Percentiles rank a stretch among this genome's conserved stretches.
phyloP scores from a whole-genome alignment of 176 grass and related monocot species.

The Olyra latifolia region DNA sequence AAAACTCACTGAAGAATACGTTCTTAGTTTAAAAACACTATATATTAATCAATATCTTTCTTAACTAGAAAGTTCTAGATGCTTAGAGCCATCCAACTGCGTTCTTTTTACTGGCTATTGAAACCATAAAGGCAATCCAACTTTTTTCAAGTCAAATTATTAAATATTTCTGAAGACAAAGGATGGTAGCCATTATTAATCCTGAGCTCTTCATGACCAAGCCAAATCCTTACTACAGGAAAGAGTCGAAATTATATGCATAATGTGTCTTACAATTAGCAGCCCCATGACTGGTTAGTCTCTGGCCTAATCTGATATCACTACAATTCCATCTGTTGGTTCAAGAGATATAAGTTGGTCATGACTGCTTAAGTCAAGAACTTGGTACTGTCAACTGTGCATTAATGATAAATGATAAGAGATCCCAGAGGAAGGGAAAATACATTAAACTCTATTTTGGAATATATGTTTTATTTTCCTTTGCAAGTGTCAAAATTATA shows the following conservation, averaged over 20 bases:
- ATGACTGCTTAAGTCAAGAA: conserved; percentile 16
- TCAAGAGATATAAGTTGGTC: background rate
- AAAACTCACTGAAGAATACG: background rate
- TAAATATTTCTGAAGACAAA: conserved; percentile 15
- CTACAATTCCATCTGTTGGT: background rate
- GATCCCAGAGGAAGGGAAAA: background rate
- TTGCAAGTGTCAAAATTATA: background rate
- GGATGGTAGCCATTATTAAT: background rate
- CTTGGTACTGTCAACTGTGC: background rate
- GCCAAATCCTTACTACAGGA: background rate
- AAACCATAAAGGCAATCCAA: conserved; percentile 22
- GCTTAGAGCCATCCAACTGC: background rate
- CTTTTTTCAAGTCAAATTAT: background rate
- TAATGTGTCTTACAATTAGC: background rate
- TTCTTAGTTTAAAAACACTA: background rate
- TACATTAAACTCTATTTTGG: conserved; percentile 1
- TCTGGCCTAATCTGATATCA: background rate
- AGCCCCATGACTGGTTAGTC: background rate
- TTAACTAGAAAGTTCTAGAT: conserved; percentile 8
- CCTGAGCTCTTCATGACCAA: background rate
- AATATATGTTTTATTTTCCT: conserved; percentile 36
- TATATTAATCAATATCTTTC: background rate
- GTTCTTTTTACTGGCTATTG: background rate
- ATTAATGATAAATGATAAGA: background rate
- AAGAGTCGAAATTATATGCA: background rate